Evolutionary conservation across 352 stramenopile species (phyloP).

Genomic region (Globisporangium parvum): DNA sequence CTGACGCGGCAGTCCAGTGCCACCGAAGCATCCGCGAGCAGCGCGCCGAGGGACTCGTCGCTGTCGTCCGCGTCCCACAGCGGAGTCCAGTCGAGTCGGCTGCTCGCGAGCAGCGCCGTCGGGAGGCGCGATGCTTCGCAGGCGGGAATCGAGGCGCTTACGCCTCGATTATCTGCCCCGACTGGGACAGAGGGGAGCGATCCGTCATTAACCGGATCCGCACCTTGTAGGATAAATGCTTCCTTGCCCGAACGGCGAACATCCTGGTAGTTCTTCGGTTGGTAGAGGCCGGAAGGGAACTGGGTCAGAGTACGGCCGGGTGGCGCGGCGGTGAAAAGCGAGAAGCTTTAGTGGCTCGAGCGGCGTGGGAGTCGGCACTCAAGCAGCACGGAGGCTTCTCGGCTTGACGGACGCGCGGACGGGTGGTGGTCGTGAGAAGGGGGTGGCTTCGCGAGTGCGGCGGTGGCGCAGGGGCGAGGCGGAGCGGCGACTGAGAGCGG

Average conservation of each 20-base stretch:
- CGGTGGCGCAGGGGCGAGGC: constrained; percentile 5
- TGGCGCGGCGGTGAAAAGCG: constrained; percentile 25
- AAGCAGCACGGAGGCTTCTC: constrained; percentile 12
- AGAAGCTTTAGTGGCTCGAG: constrained; percentile 25
- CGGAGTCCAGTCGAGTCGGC: constrained; percentile 2
- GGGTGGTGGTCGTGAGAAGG: neutral
- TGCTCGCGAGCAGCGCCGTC: constrained; percentile 1
- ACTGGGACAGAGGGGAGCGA: constrained; percentile 12
- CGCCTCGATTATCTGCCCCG: constrained; percentile 16
- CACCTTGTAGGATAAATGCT: constrained; percentile 10
- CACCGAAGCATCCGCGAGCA: constrained; percentile 6
- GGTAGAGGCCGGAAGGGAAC: constrained; percentile 28
- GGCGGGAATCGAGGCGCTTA: constrained; percentile 25
- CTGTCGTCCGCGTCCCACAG: constrained; percentile 4
- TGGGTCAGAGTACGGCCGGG: constrained; percentile 24
- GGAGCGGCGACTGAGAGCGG: neutral
- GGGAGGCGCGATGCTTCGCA: constrained; percentile 8
- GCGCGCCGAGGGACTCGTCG: neutral
- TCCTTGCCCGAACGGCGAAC: constrained; percentile 16
- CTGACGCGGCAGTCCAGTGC: constrained; percentile 4
- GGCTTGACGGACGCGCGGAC: constrained; percentile 11
- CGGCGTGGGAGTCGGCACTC: constrained; percentile 9
- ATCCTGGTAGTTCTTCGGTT: constrained; percentile 35
- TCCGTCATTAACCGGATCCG: constrained; percentile 9
- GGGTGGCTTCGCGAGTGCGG: neutral